Conservation (phyloP, 2,329 filamentous ascomycete species). For the Exophiala spinifera region DNA sequence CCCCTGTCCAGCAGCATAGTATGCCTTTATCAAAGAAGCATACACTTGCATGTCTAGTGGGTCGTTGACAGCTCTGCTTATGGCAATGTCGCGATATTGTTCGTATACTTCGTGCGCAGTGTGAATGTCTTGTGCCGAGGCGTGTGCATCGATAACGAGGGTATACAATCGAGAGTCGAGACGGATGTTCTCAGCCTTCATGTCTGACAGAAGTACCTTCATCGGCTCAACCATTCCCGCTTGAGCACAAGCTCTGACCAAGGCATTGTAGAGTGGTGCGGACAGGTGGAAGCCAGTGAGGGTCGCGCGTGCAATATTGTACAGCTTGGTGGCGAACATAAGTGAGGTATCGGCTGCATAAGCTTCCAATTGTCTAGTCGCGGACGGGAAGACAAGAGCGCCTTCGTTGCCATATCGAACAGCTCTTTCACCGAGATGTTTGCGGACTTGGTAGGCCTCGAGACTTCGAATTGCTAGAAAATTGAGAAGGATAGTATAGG, state of each 20-base stretch:
- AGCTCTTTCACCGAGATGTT: constrained; percentile 75
- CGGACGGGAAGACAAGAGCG: constrained; percentile 83
- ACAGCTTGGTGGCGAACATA: constrained; percentile 78
- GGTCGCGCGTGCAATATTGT: constrained; percentile 68
- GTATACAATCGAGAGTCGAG: constrained; percentile 82
- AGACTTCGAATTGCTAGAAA: constrained; percentile 77
- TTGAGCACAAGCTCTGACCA: constrained; percentile 84
- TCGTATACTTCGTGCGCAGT: constrained; percentile 94
- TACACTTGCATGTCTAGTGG: constrained; percentile 80
- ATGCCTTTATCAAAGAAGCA: constrained; percentile 85
- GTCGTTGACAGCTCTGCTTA: constrained; percentile 63
- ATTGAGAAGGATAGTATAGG: constrained; percentile 82
- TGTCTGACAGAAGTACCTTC: constrained; percentile 85
- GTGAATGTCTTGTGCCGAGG: constrained; percentile 72
- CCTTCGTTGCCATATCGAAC: constrained; percentile 81
- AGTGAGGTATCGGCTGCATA: constrained; percentile 84
- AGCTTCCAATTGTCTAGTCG: constrained; percentile 82
- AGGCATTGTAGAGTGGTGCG: constrained; percentile 75
- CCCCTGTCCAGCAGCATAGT: constrained; percentile 74
- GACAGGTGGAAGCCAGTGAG: constrained; percentile 64
- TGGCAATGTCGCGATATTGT: constrained; percentile 85
- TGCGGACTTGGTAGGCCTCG: constrained; percentile 71
- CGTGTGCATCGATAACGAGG: constrained; percentile 92
- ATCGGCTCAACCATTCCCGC: constrained; percentile 80
- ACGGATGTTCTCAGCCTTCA: constrained; percentile 72